Percentiles rank a stretch among this genome's conserved stretches.
phyloP scores from a whole-genome alignment of 2,329 filamentous ascomycete genomes.

The Penicillium sclerotiorum region DNA sequence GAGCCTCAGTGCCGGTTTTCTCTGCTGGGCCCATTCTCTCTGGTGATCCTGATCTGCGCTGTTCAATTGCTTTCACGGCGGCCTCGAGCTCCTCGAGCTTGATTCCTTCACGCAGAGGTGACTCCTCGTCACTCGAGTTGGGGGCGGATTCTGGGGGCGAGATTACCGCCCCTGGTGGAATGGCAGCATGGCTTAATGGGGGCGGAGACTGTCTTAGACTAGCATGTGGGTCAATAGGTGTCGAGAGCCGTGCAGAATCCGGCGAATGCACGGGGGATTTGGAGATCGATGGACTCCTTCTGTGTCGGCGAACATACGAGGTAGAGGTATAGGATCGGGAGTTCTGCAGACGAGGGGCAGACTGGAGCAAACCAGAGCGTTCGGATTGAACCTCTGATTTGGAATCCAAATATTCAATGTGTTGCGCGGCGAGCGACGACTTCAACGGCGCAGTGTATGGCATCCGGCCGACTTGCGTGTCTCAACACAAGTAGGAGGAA shows the following conservation, averaged over 20 bases:
- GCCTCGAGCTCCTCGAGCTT: constrained; percentile 71
- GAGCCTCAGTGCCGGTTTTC: constrained; percentile 11
- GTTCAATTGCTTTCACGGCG: constrained; percentile 77
- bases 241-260: constrained; percentile 26
- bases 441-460: constrained; percentile 55
- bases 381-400: constrained; percentile 28
- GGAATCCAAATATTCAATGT: constrained; percentile 55
- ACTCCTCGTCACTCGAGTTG: constrained; percentile 78
- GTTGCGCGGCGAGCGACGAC: constrained; percentile 58
- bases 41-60: constrained; percentile 32
- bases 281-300: constrained; percentile 58
- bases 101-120: constrained; percentile 44
- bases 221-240: constrained; percentile 48
- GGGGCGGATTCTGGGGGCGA: constrained; percentile 85
- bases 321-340: constrained; percentile 62
- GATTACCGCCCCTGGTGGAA: constrained; percentile 82
- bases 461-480: constrained; percentile 48
- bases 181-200: constrained; percentile 73
- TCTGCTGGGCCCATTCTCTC: constrained; percentile 27
- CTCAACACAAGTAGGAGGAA: constrained; percentile 30
- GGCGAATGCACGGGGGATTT: constrained; percentile 30
- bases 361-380: constrained; percentile 23
- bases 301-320: constrained; percentile 64
- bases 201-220: constrained; percentile 81
- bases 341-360: constrained; percentile 47